phyloP scores from a whole-genome alignment of 768 basidiomycete species.

The Pisolithus marmoratus region DNA sequence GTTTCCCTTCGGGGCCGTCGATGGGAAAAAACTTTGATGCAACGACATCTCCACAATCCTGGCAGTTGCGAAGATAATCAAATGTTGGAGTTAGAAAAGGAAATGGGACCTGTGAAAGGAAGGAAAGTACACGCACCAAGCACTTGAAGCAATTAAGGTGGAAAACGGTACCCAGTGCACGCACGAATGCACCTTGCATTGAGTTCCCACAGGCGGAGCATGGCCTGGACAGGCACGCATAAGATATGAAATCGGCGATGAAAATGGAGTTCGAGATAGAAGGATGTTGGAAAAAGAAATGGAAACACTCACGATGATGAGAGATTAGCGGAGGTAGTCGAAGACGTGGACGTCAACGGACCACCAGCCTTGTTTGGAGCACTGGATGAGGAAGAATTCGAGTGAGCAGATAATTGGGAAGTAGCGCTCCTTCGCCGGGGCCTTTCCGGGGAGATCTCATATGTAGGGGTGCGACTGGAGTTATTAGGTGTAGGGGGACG shows the following conservation, averaged over 20 bases:
- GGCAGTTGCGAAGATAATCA: slow-evolving; percentile 1
- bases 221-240: slow-evolving; percentile 35
- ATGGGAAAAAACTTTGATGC: slow-evolving; percentile 99
- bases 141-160: slow-evolving; percentile 99
- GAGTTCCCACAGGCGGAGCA: slow-evolving; percentile 74
- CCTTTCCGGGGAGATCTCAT: slow-evolving; percentile 47
- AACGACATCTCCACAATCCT: slow-evolving; percentile 97
- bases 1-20: slow-evolving; percentile 83
- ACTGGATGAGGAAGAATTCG: slow-evolving; percentile 45
- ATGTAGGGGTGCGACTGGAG: slow-evolving; percentile 47
- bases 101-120: neutral
- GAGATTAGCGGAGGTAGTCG: slow-evolving; percentile 46
- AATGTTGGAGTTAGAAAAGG: neutral
- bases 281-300: slow-evolving; percentile 4
- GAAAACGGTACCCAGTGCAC: slow-evolving; percentile 88
- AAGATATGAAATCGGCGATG: slow-evolving; percentile 9
- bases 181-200: slow-evolving; percentile 94
- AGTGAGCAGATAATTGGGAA: slow-evolving; percentile 51
- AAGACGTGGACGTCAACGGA: slow-evolving; percentile 31
- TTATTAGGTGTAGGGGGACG: slow-evolving; percentile 57
- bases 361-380: slow-evolving; percentile 33
- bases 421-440: slow-evolving; percentile 40
- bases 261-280: neutral
- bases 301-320: slow-evolving; percentile 50
- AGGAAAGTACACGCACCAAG: slow-evolving; percentile 54